These are phyloP conservation scores for Fulvia fulva DNA, from an alignment of 2,329 filamentous ascomycete species.

Conservation along the genomic window DNA sequence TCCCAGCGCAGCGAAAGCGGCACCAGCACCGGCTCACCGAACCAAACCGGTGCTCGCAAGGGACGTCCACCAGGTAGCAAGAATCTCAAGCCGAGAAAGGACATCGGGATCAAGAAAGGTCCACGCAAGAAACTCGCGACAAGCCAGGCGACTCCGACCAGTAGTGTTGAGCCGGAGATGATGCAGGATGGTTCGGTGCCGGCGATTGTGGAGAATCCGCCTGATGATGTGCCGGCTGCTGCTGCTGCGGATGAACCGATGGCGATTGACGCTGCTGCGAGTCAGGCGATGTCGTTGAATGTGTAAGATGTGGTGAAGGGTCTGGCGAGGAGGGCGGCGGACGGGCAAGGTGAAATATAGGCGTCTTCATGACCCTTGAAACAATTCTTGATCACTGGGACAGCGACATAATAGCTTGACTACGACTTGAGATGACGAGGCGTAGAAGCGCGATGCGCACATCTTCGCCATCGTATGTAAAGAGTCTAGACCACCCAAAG, in stretches of 20 bases:
- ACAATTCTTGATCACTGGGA: too few relatives aligned
- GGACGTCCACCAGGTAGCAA: slow-evolving; percentile 45
- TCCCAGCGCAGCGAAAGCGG: slow-evolving; percentile 17
- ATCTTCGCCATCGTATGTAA: too few relatives aligned
- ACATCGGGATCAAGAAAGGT: slow-evolving; percentile 49
- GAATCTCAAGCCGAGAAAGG: slow-evolving; percentile 43
- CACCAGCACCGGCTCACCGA: slow-evolving; percentile 11
- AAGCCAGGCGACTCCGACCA: neutral
- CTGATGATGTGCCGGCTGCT: slow-evolving; percentile 3
- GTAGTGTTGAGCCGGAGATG: slow-evolving; percentile 1
- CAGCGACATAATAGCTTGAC: too few relatives aligned
- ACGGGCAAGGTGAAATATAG: too few relatives aligned
- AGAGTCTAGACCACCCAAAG: too few relatives aligned
- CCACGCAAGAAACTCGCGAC: slow-evolving; percentile 30
- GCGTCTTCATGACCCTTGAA: too few relatives aligned
- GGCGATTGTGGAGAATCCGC: neutral
- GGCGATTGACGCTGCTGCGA: neutral
- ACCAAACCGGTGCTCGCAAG: slow-evolving; percentile 24
- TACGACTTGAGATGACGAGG: too few relatives aligned
- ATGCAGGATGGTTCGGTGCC: neutral
- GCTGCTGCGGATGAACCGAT: slow-evolving; percentile 1
- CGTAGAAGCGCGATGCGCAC: too few relatives aligned
- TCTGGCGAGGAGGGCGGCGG: too few relatives aligned
- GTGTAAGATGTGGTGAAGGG: neutral
- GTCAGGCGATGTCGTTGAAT: neutral